Evolutionary conservation across 176 grass and related monocot genomes (phyloP), one percentile per base, ranked within the genome.

Genomic region (Ensete ventricosum): DNA sequence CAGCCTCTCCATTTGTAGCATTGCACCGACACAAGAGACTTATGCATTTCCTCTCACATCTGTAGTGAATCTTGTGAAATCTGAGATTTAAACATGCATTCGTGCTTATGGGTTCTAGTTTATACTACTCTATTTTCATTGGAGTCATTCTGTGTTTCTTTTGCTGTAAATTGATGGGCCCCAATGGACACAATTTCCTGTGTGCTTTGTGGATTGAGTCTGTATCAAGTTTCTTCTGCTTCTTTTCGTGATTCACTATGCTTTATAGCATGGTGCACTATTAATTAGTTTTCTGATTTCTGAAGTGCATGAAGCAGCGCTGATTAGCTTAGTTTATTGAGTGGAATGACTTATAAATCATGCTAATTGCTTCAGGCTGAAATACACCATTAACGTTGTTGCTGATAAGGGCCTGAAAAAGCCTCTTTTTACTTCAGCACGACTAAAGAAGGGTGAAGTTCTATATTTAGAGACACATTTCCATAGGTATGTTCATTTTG

Each of bases 401-500:
- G 95, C 95, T 51, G 95, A 99, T 71, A 99, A 93, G 84, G 95
- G 95, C 22, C 77, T 99, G 74, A 99, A 91, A 63, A 94, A 83
- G 78, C 87, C 90, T 48, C 80, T 93, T 11, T 94, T 91, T 82
- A 99, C 90, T 48, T 99, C 90, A 63, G 86, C 90, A 55, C 84
- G 95, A 71, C 84, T 99, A 70, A 99, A 99, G 80, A 99, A 88
- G 79, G 95, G 95, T 10, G 90, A 99, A 87, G 95, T 91, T 67
- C 80, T 99, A 78, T 99, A 94, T 76, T 72, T 99, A 79, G 95
- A 99, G 69, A 99, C 95, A 79, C 90, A 94, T 80, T 87, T 84
- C 54, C 84, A 85, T 80, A 93, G 90, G 95, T 99, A 80, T 51
- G 59, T 49, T 69, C 3, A 55, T 68, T 27, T 71, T 64, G 22